Conservation (phyloP, 2,329 filamentous ascomycete species). For the Penicillium crustosum region DNA sequence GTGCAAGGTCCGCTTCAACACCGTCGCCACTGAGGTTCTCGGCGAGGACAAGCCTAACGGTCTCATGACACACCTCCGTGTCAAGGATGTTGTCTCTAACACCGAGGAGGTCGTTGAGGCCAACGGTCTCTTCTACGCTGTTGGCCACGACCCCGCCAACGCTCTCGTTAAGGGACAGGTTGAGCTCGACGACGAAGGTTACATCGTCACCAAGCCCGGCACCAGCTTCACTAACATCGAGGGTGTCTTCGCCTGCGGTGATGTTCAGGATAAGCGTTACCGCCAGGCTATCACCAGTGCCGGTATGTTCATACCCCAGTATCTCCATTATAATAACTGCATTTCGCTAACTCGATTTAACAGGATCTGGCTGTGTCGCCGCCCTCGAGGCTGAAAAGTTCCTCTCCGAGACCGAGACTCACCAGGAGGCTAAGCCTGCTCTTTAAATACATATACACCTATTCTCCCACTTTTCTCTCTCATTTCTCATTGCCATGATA, state of each 20-base stretch:
- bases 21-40: conserved; percentile 75
- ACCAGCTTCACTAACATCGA: conserved; percentile 83
- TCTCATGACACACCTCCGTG: conserved; percentile 81
- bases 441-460: conserved; percentile 46
- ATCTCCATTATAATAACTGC: not conserved
- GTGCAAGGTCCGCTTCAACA: conserved; percentile 86
- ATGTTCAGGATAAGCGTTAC: conserved; percentile 98
- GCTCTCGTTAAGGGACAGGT: conserved; percentile 86
- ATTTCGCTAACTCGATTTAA: conserved; percentile 22
- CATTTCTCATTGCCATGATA: conserved; percentile 9
- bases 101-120: conserved; percentile 80
- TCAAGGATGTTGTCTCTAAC: conserved; percentile 76
- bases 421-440: conserved; percentile 43
- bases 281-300: conserved; percentile 97
- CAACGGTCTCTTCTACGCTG: conserved; percentile 93
- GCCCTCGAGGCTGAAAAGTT: conserved; percentile 95
- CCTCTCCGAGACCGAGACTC: conserved; percentile 71
- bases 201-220: conserved; percentile 84
- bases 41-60: conserved; percentile 73
- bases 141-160: conserved; percentile 94
- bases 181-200: conserved; percentile 84
- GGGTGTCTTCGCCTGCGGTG: conserved; percentile 93
- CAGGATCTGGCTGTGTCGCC: conserved; percentile 90
- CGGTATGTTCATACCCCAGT: conserved; percentile 62
- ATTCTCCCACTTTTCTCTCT: not conserved